Conservation (phyloP, 495 filamentous ascomycete genomes). For the Talaromyces proteolyticus region DNA sequence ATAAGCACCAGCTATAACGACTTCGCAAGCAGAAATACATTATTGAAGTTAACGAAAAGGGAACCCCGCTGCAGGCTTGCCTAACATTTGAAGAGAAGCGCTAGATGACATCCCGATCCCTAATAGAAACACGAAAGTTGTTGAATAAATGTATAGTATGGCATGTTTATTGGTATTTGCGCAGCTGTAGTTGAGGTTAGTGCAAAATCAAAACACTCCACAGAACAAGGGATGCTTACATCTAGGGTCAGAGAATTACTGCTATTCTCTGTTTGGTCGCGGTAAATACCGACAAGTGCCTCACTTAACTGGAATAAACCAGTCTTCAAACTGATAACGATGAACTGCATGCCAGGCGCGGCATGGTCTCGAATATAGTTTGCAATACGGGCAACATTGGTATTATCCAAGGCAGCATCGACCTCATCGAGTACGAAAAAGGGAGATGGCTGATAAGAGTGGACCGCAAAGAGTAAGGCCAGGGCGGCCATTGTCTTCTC, state of each 20-base stretch:
- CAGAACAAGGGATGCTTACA: conserved; percentile 56
- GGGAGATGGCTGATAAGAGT: conserved; percentile 86
- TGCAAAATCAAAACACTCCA: neutral
- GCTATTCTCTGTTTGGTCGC: conserved; percentile 89
- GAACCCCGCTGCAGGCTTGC: too few species aligned
- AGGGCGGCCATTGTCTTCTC: conserved; percentile 99
- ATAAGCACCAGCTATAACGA: too few species aligned
- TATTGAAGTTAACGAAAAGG: too few species aligned
- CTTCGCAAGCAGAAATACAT: neutral
- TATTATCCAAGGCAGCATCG: conserved; percentile 93
- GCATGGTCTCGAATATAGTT: conserved; percentile 93
- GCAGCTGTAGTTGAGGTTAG: conserved; percentile 23
- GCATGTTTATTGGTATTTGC: conserved; percentile 35
- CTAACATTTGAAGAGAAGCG: too few species aligned
- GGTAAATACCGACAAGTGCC: conserved; percentile 87
- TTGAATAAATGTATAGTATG: neutral
- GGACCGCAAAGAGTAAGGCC: conserved; percentile 91
- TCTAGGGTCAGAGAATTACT: conserved; percentile 86
- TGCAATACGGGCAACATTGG: conserved; percentile 90
- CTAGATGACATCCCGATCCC: neutral
- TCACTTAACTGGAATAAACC: conserved; percentile 92
- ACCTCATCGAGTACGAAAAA: conserved; percentile 99
- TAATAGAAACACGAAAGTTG: neutral
- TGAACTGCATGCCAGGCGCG: conserved; percentile 96
- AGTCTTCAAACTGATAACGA: conserved; percentile 92